A percentile compares a stretch with the other conserved stretches of the same genome.
phyloP scores from a whole-genome alignment of 805 yeast genomes.

The Suhomyces vadensis region DNA sequence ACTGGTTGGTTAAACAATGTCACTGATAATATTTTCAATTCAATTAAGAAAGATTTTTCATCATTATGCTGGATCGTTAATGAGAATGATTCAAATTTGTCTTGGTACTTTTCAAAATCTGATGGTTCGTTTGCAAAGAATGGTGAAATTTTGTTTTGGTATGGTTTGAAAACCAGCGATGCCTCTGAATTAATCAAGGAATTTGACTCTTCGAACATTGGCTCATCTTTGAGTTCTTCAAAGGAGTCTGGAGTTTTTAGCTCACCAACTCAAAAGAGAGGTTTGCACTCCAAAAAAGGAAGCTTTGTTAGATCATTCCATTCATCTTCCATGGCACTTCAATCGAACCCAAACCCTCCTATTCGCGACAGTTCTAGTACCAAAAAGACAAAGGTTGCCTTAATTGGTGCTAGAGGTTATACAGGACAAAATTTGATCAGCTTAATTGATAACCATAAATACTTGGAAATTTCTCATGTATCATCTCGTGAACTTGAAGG shows the following conservation, averaged over 20 bases:
- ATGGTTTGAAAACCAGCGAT: slow-evolving; percentile 71
- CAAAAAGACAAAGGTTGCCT: slow-evolving; percentile 71
- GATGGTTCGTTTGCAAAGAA: slow-evolving; percentile 91
- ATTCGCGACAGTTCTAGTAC: slow-evolving; percentile 61
- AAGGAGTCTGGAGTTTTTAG: slow-evolving; percentile 50
- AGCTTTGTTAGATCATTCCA: slow-evolving; percentile 6
- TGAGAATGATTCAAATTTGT: slow-evolving; percentile 86
- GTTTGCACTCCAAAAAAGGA: slow-evolving; percentile 43
- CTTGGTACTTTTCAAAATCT: slow-evolving; percentile 90
- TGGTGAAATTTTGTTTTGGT: slow-evolving; percentile 93
- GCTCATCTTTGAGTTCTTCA: slow-evolving; percentile 38
- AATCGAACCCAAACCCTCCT: slow-evolving; percentile 72
- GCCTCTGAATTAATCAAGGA: slow-evolving; percentile 64
- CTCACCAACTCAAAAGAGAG: slow-evolving; percentile 50
- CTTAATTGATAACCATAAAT: slow-evolving; percentile 84
- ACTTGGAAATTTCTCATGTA: slow-evolving; percentile 85
- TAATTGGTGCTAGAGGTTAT: slow-evolving; percentile 97
- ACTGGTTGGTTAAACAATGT: slow-evolving; percentile 98
- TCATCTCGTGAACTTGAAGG: slow-evolving; percentile 95
- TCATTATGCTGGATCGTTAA: slow-evolving; percentile 84
- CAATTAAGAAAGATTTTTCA: slow-evolving; percentile 71
- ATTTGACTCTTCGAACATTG: slow-evolving; percentile 37
- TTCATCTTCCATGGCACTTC: slow-evolving; percentile 22
- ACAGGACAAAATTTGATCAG: slow-evolving; percentile 93
- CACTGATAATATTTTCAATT: slow-evolving; percentile 87